Conservation (phyloP, 23 red algal species). For the Cyanidioschyzon merolae region DNA sequence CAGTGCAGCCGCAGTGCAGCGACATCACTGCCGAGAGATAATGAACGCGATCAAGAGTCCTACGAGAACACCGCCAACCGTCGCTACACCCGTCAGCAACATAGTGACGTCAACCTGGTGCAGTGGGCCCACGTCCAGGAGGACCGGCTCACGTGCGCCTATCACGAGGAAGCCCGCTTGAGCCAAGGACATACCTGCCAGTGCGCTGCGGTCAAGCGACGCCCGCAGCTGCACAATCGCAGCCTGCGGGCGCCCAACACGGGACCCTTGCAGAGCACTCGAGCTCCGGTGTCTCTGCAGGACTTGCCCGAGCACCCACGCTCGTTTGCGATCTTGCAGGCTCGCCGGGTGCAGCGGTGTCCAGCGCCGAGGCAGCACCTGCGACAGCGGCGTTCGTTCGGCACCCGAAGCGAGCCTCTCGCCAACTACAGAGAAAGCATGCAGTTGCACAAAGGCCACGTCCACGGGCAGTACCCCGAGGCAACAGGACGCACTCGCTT, state of each 20-base stretch:
- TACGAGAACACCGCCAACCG: not conserved
- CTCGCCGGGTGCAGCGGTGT: too few relatives aligned
- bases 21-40: not conserved
- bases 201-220: not conserved
- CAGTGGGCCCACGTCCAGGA: not conserved
- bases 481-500: too few relatives aligned
- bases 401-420: too few relatives aligned
- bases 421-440: too few relatives aligned
- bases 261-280: not conserved
- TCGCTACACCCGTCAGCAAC: not conserved
- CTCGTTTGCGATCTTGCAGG: too few relatives aligned
- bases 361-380: too few relatives aligned
- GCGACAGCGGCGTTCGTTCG: too few relatives aligned
- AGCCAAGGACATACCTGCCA: too few relatives aligned
- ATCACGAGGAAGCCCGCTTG: too few relatives aligned
- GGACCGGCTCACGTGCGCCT: slow-evolving; percentile 1
- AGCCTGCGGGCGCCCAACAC: not conserved
- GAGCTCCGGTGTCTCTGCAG: not conserved
- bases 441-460: too few relatives aligned
- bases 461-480: too few relatives aligned
- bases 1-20: not conserved
- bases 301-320: not conserved
- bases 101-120: not conserved
- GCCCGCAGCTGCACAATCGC: not conserved
- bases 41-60: not conserved